phyloP scores from a whole-genome alignment of 768 basidiomycete genomes.

The Macrolepiota dolichaula region DNA sequence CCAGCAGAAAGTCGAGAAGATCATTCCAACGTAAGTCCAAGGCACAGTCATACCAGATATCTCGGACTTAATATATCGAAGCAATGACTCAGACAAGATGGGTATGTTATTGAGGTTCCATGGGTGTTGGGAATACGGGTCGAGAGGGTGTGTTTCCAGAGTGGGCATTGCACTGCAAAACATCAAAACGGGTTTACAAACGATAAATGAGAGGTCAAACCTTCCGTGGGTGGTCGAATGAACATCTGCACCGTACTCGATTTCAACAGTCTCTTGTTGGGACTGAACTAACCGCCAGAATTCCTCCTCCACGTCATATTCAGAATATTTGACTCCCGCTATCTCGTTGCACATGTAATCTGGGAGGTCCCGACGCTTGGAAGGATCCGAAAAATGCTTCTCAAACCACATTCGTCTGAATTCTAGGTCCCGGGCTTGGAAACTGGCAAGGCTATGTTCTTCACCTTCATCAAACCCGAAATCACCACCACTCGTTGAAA shows the following conservation, averaged over 20 bases:
- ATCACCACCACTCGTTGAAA: conserved; percentile 89
- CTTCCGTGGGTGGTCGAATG: conserved; percentile 97
- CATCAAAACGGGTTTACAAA: conserved; percentile 7
- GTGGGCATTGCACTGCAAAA: conserved; percentile 85
- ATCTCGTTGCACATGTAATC: conserved; percentile 46
- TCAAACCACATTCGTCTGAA: conserved; percentile 91
- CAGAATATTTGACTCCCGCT: conserved; percentile 68
- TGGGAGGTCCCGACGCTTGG: conserved; percentile 39
- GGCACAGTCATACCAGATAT: conserved; percentile 99
- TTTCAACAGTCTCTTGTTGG: conserved; percentile 87
- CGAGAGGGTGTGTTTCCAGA: conserved; percentile 86
- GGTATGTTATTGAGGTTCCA: conserved; percentile 99
- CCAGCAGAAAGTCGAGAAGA: conserved; percentile 99
- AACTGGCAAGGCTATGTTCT: conserved; percentile 88
- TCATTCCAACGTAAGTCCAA: conserved; percentile 99
- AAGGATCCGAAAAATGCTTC: conserved; percentile 45
- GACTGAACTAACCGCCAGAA: conserved; percentile 97
- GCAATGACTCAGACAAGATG: conserved; percentile 85
- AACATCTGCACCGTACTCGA: conserved; percentile 99
- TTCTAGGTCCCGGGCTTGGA: conserved; percentile 86
- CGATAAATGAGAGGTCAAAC: conserved; percentile 37
- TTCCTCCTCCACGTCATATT: conserved; percentile 90
- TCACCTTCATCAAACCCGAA: conserved; percentile 98
- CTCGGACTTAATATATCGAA: conserved; percentile 97
- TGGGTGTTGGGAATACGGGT: conserved; percentile 83